These are phyloP conservation scores for Karstenula rhodostoma DNA, from an alignment of 2,329 filamentous ascomycete species.

Conservation along the genomic window DNA sequence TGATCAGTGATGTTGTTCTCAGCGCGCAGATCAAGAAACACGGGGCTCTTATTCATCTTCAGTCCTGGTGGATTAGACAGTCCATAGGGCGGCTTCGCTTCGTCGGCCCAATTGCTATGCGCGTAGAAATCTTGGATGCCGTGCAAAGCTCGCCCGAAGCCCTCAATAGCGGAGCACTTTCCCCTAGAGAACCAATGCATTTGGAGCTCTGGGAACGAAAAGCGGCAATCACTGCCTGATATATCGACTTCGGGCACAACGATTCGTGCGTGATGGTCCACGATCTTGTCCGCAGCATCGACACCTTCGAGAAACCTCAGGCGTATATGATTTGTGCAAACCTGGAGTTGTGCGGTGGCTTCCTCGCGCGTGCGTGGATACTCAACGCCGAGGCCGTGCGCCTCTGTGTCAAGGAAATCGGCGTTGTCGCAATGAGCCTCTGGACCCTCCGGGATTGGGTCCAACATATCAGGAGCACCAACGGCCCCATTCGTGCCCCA, in stretches of 20 bases:
- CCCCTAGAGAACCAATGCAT: constrained; percentile 27
- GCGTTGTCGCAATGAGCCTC: constrained; percentile 39
- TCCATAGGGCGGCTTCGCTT: constrained; percentile 27
- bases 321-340: constrained; percentile 30
- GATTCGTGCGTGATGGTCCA: constrained; percentile 27
- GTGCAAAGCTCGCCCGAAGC: constrained; percentile 30
- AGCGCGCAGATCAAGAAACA: constrained; percentile 33
- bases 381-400: constrained; percentile 19
- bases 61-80: constrained; percentile 32
- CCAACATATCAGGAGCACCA: constrained; percentile 35
- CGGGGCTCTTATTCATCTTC: constrained; percentile 21
- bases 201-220: constrained; percentile 32
- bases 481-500: constrained; percentile 34
- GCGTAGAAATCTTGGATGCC: constrained; percentile 32
- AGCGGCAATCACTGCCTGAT: constrained; percentile 27
- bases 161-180: constrained; percentile 32
- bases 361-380: constrained; percentile 32
- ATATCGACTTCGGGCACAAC: constrained; percentile 29
- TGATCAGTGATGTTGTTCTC: constrained; percentile 33
- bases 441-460: constrained; percentile 33
- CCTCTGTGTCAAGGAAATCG: constrained; percentile 31
- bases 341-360: constrained; percentile 31
- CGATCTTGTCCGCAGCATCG: constrained; percentile 31
- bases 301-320: constrained; percentile 26
- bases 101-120: constrained; percentile 33